Evolutionary conservation across 495 filamentous ascomycete species (phyloP), one percentile per base, ranked within the genome.

Genomic region (Penicillium samsonianum): DNA sequence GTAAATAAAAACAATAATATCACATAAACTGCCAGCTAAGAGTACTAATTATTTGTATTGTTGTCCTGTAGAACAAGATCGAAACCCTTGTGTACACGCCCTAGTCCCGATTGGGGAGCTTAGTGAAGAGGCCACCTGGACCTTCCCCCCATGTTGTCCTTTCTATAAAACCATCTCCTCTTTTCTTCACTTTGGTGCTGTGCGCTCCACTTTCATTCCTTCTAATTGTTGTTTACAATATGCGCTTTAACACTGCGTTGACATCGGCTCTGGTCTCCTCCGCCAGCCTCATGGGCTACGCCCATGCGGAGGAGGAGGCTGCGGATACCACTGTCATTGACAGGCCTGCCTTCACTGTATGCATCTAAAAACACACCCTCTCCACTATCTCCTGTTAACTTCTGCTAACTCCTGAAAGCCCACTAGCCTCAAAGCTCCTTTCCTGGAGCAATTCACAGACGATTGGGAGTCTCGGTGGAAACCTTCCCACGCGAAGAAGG

Each of bases 371-470:
- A 47, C 47, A 49, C 52, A 48, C 38, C 50, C 57, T 53, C 25
- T 58, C 10, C 4, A 25, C 23, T 41, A 22, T 28, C 48, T 17
- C 20, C 37, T 62, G 49, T 45, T 41, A 22, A 28, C 48, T 17
- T 19, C 37, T 62, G 49, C 47, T 65, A 64, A 71, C 71, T 16
- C 47, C 47, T 41, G 40, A 12, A 64, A 97, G 93, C 93, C 95
- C 49, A 87, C 90, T 50, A 80, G 80, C 53, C 76, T 98, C 67
- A 90, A 98, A 75, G 95, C 89, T 58, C 90, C 91, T 40, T 98
- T 99, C 86, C 77, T 97, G 55, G 95, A 99, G 79, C 95, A 99
- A 74, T 99, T 99, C 82, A 96, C 90, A 73, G 86, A 91, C 57
- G 93, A 89, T 77, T 97, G 94, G 93, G 84, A 96, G 50, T 78